Conservation (phyloP, 805 yeast genomes). For the Starmerella asiatica region DNA sequence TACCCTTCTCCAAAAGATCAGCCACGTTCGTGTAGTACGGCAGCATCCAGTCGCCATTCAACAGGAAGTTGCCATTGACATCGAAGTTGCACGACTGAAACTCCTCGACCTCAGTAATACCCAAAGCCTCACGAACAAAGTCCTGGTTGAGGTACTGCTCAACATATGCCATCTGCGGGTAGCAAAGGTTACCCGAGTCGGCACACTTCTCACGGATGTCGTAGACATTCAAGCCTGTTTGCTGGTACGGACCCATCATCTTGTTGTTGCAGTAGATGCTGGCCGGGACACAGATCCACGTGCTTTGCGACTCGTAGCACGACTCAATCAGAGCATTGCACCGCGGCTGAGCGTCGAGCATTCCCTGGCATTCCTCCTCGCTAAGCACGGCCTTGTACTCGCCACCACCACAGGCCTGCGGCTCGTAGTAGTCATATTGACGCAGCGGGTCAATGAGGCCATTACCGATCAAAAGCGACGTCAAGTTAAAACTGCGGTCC, state of each 20-base stretch:
- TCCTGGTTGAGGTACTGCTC: constrained; percentile 63
- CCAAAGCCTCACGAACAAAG: constrained; percentile 61
- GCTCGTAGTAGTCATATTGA: constrained; percentile 67
- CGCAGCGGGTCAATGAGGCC: constrained; percentile 77
- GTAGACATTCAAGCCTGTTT: constrained; percentile 75
- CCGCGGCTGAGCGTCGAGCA: constrained; percentile 54
- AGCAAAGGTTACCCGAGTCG: constrained; percentile 40
- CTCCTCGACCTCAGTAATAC: constrained; percentile 61
- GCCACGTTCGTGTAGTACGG: constrained; percentile 49
- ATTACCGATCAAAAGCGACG: constrained; percentile 77
- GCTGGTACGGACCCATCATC: constrained; percentile 60
- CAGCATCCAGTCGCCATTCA: constrained; percentile 52
- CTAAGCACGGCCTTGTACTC: constrained; percentile 65
- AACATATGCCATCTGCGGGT: constrained; percentile 56
- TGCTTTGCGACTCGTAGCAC: constrained; percentile 58
- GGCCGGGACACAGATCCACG: constrained; percentile 84
- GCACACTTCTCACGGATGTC: constrained; percentile 63
- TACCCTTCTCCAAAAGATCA: constrained; percentile 46
- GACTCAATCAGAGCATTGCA: constrained; percentile 58
- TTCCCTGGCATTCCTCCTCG: constrained; percentile 60
- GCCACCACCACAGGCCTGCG: constrained; percentile 93
- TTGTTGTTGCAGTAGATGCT: constrained; percentile 65
- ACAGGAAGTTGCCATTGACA: constrained; percentile 59
- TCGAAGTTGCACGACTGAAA: constrained; percentile 67
- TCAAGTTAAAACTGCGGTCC: constrained; percentile 48